Evolutionary conservation across 805 yeast genomes (phyloP).

Genomic region (Yarrowia porcina): DNA sequence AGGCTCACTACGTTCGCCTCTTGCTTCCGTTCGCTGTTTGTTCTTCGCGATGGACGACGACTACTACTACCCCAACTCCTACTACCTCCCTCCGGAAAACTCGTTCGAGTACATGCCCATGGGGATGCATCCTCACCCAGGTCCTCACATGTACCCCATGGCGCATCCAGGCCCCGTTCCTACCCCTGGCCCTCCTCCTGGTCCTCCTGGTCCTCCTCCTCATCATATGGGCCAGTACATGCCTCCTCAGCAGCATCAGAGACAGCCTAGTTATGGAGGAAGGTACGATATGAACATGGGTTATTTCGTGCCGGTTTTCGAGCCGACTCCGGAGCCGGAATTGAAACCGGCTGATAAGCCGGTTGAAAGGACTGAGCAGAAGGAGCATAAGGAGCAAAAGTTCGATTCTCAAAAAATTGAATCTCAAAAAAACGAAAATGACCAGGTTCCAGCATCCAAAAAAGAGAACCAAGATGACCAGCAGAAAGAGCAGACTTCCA

Average conservation of each 20-base stretch:
- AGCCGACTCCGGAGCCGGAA: constrained; percentile 18
- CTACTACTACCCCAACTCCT: not conserved
- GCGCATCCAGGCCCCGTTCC: not conserved
- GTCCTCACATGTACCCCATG: not conserved
- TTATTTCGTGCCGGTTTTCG: constrained; percentile 2
- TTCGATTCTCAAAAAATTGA: not conserved
- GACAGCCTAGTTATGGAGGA: not conserved
- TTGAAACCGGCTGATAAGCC: no score
- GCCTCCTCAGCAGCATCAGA: not conserved
- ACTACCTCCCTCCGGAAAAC: constrained; percentile 3
- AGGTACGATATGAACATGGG: not conserved
- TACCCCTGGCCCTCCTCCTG: not conserved
- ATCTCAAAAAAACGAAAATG: not conserved
- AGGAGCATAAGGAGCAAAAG: no score
- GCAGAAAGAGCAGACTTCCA: not conserved
- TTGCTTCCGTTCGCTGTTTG: no score
- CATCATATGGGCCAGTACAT: not conserved
- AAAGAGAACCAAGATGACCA: not conserved
- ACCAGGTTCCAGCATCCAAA: not conserved
- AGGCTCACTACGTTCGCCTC: no score
- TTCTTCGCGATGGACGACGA: no score
- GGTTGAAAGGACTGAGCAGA: no score
- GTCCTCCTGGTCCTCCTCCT: not conserved
- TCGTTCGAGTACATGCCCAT: not conserved
- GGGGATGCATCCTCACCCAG: not conserved